Evolutionary conservation across 1,284 basidiomycete species (phyloP).

Genomic region (Cutaneotrichosporon cyanovorans): DNA sequence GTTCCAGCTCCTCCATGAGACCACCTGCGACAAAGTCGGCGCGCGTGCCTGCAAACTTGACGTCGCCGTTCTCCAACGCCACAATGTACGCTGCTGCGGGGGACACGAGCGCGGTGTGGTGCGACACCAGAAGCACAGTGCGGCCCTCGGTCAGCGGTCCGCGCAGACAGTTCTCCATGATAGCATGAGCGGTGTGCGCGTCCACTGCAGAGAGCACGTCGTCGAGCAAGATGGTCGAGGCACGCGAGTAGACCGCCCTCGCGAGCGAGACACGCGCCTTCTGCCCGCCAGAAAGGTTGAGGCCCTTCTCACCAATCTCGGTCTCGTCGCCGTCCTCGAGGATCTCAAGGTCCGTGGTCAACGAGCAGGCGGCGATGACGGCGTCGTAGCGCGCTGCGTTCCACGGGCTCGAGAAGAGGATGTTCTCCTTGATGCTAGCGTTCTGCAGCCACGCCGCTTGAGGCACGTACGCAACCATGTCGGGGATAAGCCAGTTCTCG

Average conservation of each 20-base stretch:
- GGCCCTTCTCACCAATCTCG: slow-evolving; percentile 50
- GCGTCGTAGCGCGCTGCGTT: slow-evolving; percentile 67
- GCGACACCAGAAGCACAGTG: slow-evolving; percentile 79
- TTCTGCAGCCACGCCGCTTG: slow-evolving; percentile 70
- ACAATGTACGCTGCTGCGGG: slow-evolving; percentile 47
- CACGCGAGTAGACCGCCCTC: slow-evolving; percentile 86
- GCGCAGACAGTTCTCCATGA: slow-evolving; percentile 72
- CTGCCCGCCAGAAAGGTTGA: slow-evolving; percentile 88
- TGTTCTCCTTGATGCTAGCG: slow-evolving; percentile 89
- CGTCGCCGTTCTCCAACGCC: slow-evolving; percentile 73
- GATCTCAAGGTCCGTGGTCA: slow-evolving; percentile 75
- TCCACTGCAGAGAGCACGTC: slow-evolving; percentile 61
- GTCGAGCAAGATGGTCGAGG: slow-evolving; percentile 75
- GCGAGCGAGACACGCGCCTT: slow-evolving; percentile 85
- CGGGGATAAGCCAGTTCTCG: slow-evolving; percentile 67
- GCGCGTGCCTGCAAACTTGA: slow-evolving; percentile 64
- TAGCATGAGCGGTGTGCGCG: slow-evolving; percentile 74
- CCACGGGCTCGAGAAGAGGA: slow-evolving; percentile 78
- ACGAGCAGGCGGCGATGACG: slow-evolving; percentile 68
- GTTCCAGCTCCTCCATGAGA: slow-evolving; percentile 60
- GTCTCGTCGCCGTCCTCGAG: slow-evolving; percentile 91
- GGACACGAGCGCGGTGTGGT: slow-evolving; percentile 53
- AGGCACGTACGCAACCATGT: slow-evolving; percentile 79
- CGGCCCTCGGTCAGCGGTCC: slow-evolving; percentile 73
- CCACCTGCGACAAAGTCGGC: slow-evolving; percentile 60